Conservation (phyloP, 805 yeast genomes). For the Ogataea naganishii region DNA sequence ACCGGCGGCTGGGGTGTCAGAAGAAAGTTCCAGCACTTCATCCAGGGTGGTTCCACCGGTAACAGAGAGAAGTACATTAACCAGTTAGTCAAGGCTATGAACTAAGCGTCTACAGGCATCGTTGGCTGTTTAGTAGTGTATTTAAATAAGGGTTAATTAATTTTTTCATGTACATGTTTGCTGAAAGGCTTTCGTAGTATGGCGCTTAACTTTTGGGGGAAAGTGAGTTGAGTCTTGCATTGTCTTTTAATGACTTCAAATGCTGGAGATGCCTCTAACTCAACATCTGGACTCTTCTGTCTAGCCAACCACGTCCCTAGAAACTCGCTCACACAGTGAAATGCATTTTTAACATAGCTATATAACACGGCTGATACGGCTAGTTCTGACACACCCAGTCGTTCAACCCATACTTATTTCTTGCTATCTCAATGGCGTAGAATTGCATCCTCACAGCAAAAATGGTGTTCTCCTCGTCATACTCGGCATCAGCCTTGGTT, state of each 20-base stretch:
- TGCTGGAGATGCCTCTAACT: too few species aligned
- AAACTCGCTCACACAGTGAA: too few species aligned
- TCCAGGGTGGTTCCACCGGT: conserved; percentile 98
- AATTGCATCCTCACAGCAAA: conserved; percentile 92
- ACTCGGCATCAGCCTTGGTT: conserved; percentile 61
- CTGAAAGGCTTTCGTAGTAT: too few species aligned
- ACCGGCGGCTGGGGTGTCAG: conserved; percentile 96
- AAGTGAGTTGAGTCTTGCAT: too few species aligned
- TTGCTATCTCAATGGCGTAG: conserved; percentile 87
- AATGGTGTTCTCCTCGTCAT: conserved; percentile 74
- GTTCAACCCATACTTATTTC: conserved; percentile 84
- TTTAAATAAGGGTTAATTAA: background rate
- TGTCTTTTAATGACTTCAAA: too few species aligned
- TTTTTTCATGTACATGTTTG: background rate
- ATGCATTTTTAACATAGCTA: too few species aligned
- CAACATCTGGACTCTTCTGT: too few species aligned
- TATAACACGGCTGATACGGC: too few species aligned
- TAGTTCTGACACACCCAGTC: conserved; percentile 72
- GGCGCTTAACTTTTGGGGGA: too few species aligned
- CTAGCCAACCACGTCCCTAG: too few species aligned
- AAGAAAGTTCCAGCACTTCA: conserved; percentile 94
- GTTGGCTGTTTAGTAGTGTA: too few species aligned
- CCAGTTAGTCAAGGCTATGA: conserved; percentile 89
- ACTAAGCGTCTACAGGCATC: too few species aligned
- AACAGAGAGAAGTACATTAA: conserved; percentile 95